Evolutionary conservation across 2,329 filamentous ascomycete species (phyloP).

Genomic region (Orbilia oligospora): DNA sequence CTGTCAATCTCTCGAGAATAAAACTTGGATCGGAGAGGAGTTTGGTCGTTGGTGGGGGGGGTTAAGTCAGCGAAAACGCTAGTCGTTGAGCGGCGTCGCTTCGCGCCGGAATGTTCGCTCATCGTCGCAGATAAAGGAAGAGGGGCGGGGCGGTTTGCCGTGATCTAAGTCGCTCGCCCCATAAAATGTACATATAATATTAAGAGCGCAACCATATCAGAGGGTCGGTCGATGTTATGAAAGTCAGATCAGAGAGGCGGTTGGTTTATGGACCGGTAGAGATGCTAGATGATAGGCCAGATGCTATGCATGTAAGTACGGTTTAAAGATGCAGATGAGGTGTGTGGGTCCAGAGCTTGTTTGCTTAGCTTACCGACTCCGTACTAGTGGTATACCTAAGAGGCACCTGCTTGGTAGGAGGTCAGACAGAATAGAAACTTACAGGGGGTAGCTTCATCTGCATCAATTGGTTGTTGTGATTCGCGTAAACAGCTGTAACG

Average conservation of each 20-base stretch:
- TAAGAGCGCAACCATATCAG: slow-evolving; percentile 18
- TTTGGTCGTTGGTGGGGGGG: slow-evolving; percentile 13
- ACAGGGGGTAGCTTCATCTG: not conserved
- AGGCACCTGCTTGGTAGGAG: not conserved
- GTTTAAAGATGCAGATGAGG: too few relatives aligned
- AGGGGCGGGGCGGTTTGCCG: not conserved
- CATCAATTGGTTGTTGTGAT: slow-evolving; percentile 20
- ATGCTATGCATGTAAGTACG: too few relatives aligned
- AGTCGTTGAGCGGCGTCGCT: slow-evolving; percentile 52
- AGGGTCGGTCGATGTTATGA: slow-evolving; percentile 3
- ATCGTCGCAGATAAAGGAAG: not conserved
- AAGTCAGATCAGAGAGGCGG: not conserved
- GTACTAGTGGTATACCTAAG: too few relatives aligned
- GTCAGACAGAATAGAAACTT: not conserved
- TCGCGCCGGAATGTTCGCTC: slow-evolving; percentile 4
- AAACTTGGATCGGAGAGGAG: slow-evolving; percentile 6
- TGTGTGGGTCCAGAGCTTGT: not conserved
- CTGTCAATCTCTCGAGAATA: slow-evolving; percentile 18
- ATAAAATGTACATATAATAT: slow-evolving; percentile 7
- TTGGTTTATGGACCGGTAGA: not conserved
- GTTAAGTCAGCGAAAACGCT: slow-evolving; percentile 36
- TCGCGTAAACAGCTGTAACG: slow-evolving; percentile 21
- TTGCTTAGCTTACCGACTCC: too few relatives aligned
- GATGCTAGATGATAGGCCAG: too few relatives aligned
- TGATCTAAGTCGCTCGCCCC: slow-evolving; percentile 16